Percentiles rank a stretch among this genome's conserved stretches.
phyloP scores from a whole-genome alignment of 306 rosid genomes.

The Cucurbita moschata region DNA sequence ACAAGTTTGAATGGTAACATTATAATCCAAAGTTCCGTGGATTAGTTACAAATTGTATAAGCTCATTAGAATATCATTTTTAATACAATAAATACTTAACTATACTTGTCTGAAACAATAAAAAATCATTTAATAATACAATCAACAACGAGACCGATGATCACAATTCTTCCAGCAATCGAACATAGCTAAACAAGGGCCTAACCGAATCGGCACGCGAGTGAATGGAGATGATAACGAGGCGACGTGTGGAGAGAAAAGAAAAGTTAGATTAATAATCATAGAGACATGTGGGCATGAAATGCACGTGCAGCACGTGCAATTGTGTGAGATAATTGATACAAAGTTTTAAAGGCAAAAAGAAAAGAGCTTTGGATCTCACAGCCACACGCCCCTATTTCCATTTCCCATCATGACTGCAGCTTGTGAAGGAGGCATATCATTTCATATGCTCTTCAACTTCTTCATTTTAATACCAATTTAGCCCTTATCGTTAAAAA shows the following conservation, averaged over 20 bases:
- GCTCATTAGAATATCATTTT: no score
- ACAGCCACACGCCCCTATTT: neutral
- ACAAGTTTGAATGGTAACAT: no score
- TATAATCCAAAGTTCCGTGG: no score
- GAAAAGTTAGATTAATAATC: neutral
- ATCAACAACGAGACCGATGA: no score
- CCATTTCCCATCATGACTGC: neutral
- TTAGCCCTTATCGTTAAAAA: no score
- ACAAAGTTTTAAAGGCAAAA: neutral
- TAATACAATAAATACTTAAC: no score
- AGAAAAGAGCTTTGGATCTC: neutral
- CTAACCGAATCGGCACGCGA: neutral
- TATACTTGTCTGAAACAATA: no score
- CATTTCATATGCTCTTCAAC: neutral
- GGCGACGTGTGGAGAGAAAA: neutral
- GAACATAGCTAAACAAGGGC: neutral
- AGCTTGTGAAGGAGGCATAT: neutral
- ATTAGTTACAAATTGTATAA: no score
- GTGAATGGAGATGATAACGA: neutral
- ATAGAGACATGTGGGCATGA: neutral
- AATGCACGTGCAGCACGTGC: slow-evolving; percentile 3
- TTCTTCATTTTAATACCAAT: neutral
- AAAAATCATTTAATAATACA: neutral
- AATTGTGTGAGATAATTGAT: neutral
- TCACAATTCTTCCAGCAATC: no score